Evolutionary conservation across 2,329 filamentous ascomycete genomes (phyloP).

Genomic region (Talaromyces sp.): DNA sequence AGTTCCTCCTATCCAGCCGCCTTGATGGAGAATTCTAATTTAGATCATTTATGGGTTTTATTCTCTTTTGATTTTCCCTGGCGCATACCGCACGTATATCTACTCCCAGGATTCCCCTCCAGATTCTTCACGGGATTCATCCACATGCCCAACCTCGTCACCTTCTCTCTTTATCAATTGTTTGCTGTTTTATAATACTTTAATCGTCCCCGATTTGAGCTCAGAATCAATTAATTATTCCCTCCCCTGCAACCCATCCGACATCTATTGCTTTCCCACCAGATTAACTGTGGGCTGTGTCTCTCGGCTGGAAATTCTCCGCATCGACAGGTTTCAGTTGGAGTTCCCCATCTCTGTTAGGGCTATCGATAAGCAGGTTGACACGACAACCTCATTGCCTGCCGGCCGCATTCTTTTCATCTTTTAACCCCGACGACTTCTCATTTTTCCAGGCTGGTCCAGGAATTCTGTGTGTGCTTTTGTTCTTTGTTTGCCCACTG

Average conservation of each 20-base stretch:
- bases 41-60: not conserved
- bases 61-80: slow-evolving; percentile 11
- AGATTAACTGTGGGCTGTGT: slow-evolving; percentile 20
- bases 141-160: slow-evolving; percentile 34
- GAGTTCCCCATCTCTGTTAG: slow-evolving; percentile 22
- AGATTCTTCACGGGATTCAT: slow-evolving; percentile 39
- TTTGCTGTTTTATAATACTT: slow-evolving; percentile 14
- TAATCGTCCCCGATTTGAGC: slow-evolving; percentile 6
- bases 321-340: slow-evolving; percentile 26
- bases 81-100: slow-evolving; percentile 33
- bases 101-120: slow-evolving; percentile 26
- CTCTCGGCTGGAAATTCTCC: slow-evolving; percentile 25
- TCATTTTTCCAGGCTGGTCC: slow-evolving; percentile 34
- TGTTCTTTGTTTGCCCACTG: not conserved
- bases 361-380: slow-evolving; percentile 37
- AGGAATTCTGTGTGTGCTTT: slow-evolving; percentile 17
- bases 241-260: slow-evolving; percentile 3
- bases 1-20: slow-evolving; percentile 12
- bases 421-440: slow-evolving; percentile 21
- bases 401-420: slow-evolving; percentile 34
- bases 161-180: slow-evolving; percentile 15
- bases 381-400: slow-evolving; percentile 44
- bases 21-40: not conserved
- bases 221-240: slow-evolving; percentile 6
- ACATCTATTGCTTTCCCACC: slow-evolving; percentile 18